A percentile compares a stretch with the other conserved stretches of the same genome.
Evolutionary conservation across 345 rosid genomes (phyloP).

Genomic region (Eucalyptus sp.): DNA sequence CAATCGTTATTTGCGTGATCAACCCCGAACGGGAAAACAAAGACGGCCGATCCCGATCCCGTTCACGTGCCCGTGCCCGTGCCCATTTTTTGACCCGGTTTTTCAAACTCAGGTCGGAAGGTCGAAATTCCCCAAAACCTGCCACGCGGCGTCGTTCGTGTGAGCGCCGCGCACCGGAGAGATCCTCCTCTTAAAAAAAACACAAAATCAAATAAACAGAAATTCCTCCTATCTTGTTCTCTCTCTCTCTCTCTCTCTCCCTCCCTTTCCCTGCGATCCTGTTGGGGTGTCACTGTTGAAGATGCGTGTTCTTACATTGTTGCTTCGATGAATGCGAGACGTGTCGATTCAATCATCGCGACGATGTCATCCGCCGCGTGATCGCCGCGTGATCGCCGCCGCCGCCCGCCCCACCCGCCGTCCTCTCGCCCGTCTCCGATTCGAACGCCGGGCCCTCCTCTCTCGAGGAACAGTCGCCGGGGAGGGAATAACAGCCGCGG

Average conservation of each 20-base stretch:
- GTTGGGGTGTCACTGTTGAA: background rate
- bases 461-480: background rate
- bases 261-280: background rate
- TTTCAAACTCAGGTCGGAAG: background rate
- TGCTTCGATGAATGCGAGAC: background rate
- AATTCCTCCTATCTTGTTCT: background rate
- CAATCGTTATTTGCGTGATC: too few relatives aligned
- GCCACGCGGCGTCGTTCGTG: background rate
- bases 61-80: too few relatives aligned
- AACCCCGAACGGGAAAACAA: too few relatives aligned
- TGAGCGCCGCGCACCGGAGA: background rate
- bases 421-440: background rate
- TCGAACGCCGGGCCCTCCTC: background rate
- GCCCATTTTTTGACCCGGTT: background rate
- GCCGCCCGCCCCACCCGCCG: background rate
- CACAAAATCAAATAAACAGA: background rate
- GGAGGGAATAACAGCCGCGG: background rate
- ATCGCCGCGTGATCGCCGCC: background rate
- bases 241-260: background rate
- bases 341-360: background rate
- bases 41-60: too few relatives aligned
- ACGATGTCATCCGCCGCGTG: background rate
- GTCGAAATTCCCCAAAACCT: background rate
- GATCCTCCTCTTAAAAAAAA: background rate
- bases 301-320: background rate